Conservation (phyloP, 1,139 yeast species). For the Blastobotrys capitulatus region DNA sequence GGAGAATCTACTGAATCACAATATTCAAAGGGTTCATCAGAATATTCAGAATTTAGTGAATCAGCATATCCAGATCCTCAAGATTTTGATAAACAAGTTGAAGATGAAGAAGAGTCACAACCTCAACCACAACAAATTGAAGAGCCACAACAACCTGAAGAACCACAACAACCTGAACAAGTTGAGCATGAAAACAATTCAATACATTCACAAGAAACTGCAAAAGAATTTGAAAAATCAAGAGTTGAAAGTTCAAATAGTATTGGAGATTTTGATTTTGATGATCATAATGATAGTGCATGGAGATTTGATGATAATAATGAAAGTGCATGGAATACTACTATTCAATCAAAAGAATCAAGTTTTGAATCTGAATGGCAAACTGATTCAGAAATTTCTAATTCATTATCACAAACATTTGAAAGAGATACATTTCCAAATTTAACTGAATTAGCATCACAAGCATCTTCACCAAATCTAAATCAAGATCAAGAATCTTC, state of each 20-base stretch:
- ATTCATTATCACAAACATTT: neutral
- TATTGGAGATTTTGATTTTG: neutral
- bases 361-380: neutral
- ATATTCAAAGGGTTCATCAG: neutral
- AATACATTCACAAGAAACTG: neutral
- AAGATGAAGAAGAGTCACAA: too few species aligned
- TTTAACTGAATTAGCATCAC: neutral
- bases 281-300: neutral
- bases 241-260: neutral
- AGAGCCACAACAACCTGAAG: too few species aligned
- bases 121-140: neutral
- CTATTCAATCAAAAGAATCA: neutral
- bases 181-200: neutral
- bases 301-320: neutral
- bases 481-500: neutral
- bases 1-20: neutral
- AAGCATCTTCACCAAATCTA: neutral
- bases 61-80: too few species aligned
- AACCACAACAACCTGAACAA: neutral
- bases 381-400: neutral
- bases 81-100: too few species aligned
- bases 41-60: neutral
- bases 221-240: neutral
- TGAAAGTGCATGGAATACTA: neutral
- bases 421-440: neutral